A percentile compares a stretch with the other conserved stretches of the same genome.
Evolutionary conservation across 306 rosid species (phyloP).

Genomic region (Alnus rubra): DNA sequence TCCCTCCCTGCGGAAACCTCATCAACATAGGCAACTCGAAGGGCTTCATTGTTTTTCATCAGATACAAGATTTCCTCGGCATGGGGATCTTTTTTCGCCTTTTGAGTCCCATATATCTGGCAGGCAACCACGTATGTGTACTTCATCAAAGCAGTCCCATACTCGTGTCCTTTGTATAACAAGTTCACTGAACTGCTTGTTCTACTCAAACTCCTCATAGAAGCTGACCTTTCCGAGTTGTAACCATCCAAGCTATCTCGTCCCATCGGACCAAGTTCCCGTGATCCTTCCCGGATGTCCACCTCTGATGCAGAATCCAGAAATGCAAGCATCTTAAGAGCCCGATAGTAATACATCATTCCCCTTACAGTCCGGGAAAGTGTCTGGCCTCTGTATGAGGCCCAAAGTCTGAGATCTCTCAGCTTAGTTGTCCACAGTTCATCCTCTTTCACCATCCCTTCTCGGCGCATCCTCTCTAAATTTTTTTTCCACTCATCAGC

Average conservation of each 20-base stretch:
- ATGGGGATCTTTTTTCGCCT: conserved; percentile 69
- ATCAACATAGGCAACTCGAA: conserved; percentile 84
- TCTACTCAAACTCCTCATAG: conserved; percentile 64
- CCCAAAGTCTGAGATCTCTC: conserved; percentile 95
- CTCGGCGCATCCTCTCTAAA: conserved; percentile 86
- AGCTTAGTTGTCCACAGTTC: conserved; percentile 80
- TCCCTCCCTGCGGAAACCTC: conserved; percentile 69
- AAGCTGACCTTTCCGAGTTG: conserved; percentile 44
- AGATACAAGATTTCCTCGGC: conserved; percentile 77
- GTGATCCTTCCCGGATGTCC: conserved; percentile 92
- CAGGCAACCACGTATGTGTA: conserved; percentile 92
- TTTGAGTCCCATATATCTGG: conserved; percentile 93
- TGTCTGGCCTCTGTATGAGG: conserved; percentile 93
- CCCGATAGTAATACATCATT: conserved; percentile 94
- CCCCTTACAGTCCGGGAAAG: conserved; percentile 93
- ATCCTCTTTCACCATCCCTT: conserved; percentile 67
- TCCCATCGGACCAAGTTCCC: conserved; percentile 72
- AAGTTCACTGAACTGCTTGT: conserved; percentile 56
- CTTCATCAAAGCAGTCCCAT: conserved; percentile 93
- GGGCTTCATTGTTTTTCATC: conserved; percentile 74
- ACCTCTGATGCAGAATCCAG: conserved; percentile 94
- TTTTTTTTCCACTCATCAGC: conserved; percentile 95
- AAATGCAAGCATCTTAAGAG: conserved; percentile 91
- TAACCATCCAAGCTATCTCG: conserved; percentile 45
- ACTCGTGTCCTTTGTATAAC: conserved; percentile 88